phyloP scores from a whole-genome alignment of 2,329 filamentous ascomycete genomes.

The Arthrobotrys megalospora region DNA sequence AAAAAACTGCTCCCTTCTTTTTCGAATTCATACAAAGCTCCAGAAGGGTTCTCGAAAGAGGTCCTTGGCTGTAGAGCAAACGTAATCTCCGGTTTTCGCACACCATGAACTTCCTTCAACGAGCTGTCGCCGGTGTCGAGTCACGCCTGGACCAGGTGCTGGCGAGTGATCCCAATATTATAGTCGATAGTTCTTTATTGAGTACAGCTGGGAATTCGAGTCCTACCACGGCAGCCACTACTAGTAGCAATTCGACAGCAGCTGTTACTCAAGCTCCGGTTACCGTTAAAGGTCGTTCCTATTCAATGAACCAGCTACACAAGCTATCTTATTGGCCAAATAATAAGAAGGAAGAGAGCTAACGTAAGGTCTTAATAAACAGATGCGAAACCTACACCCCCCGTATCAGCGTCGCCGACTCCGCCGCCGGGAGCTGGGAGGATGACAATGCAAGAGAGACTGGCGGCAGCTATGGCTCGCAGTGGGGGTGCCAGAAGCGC shows the following conservation, averaged over 20 bases:
- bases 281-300: conserved; percentile 34
- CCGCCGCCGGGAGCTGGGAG: conserved; percentile 73
- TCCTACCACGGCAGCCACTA: neutral
- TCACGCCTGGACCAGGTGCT: conserved; percentile 92
- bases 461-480: conserved; percentile 88
- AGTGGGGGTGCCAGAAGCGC: conserved; percentile 73
- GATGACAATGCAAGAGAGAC: conserved; percentile 79
- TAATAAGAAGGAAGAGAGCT: neutral
- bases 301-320: neutral
- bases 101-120: conserved; percentile 77
- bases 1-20: neutral
- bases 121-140: conserved; percentile 93
- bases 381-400: conserved; percentile 58
- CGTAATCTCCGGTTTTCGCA: conserved; percentile 1
- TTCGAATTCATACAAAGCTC: neutral
- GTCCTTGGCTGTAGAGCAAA: conserved; percentile 12
- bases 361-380: neutral
- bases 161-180: conserved; percentile 76
- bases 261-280: conserved; percentile 3
- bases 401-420: conserved; percentile 65
- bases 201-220: conserved; percentile 63
- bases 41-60: conserved; percentile 10
- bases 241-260: conserved; percentile 6
- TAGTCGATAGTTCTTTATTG: conserved; percentile 64
- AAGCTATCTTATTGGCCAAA: neutral